Evolutionary conservation across 495 filamentous ascomycete species (phyloP), one percentile per base, ranked within the genome.

Genomic region (Niebla homalea): DNA sequence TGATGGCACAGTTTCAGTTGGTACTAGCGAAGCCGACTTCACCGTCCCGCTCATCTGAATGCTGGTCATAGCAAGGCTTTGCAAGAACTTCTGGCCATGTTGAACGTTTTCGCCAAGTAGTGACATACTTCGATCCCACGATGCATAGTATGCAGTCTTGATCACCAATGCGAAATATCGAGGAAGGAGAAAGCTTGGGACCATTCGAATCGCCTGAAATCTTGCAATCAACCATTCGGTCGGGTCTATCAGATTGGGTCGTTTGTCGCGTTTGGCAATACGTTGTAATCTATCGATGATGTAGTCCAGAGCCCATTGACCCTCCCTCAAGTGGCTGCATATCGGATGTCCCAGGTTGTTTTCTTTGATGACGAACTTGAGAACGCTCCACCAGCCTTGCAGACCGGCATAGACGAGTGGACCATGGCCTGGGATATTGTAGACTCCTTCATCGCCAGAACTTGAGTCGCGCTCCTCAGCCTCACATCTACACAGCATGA

Each of bases 311-410:
- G 89, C 80, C 93, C 93, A 99, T 54, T 87, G 80, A 2, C 93
- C 93, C 42, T 94, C 75, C 15, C 93, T 80, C 16, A 99, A 74
- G 63, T 99, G 85, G 55, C 94, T 80, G 62, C 90, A 96, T 2
- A 99, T 70, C 6, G 93, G 85, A 61, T 97, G 93, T 6, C 84
- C 92, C 8, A 99, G 76, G 62, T 99, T 74, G 60, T 99, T 99
- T 51, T 92, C 79, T 36, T 71, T 75, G 65, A 96, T 86, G 54
- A 97, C 79, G 51, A 84, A 72, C 56, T 85, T 83, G 37, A 99
- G 71, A 6, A 94, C 71, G 62, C 88, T 96, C 92, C 89, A 96
- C 92, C 92, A 99, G 14, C 93, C 93, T 63, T 99, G 93, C 23
- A 99, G 75, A 41, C 93, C 93, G 50, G 93, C 89, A 64, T 99